Conservation (phyloP, 257 asterid species). For the Oldenlandia corymbosa region DNA sequence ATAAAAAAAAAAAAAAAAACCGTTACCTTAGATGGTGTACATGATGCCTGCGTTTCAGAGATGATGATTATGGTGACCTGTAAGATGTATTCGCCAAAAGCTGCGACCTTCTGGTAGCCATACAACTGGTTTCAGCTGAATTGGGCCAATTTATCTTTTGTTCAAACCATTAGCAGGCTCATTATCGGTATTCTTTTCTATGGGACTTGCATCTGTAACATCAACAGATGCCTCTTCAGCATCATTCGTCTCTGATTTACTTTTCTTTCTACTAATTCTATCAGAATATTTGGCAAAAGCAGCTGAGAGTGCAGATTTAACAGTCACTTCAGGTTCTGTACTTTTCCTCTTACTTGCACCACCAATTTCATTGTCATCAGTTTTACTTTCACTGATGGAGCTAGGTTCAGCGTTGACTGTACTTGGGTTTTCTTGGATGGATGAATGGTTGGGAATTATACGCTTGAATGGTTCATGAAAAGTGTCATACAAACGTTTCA, state of each 20-base stretch:
- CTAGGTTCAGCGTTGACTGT: conserved; percentile 25
- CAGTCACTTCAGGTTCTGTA: conserved; percentile 52
- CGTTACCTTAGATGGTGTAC: neutral
- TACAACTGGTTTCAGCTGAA: neutral
- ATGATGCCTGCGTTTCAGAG: neutral
- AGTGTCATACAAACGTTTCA: conserved; percentile 72
- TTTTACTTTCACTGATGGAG: conserved; percentile 36
- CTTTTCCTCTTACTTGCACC: conserved; percentile 43
- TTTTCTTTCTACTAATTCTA: conserved; percentile 39
- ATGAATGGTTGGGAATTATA: conserved; percentile 37
- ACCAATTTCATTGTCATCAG: conserved; percentile 29
- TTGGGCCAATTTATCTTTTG: neutral
- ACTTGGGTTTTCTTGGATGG: conserved; percentile 31
- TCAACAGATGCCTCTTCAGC: conserved; percentile 23
- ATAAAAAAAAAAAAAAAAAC: too few species aligned
- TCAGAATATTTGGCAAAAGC: conserved; percentile 68
- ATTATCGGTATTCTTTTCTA: conserved; percentile 5
- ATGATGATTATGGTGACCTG: neutral
- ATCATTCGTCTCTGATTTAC: conserved; percentile 26
- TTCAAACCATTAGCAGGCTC: neutral
- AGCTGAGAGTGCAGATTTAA: conserved; percentile 70
- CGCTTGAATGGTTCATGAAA: conserved; percentile 98
- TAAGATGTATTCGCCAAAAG: neutral
- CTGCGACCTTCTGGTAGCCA: neutral
- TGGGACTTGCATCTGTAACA: conserved; percentile 15